Evolutionary conservation across 345 rosid species (phyloP).

Genomic region (Brassica rapa): DNA sequence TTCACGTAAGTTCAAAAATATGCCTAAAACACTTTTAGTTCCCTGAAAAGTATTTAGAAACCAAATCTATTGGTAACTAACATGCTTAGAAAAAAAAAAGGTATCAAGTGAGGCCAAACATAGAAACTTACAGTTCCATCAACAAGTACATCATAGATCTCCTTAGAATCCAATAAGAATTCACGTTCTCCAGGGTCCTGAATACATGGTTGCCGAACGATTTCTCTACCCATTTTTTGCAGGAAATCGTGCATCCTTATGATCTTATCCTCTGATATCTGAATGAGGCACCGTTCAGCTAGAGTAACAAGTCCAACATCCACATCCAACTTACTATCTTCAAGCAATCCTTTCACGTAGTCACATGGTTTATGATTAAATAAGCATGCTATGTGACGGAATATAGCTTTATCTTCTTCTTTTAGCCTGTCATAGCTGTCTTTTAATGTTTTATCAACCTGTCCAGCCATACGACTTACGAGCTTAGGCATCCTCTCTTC

Average conservation of each 20-base stretch:
- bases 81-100: neutral
- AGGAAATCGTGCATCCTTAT: slow-evolving; percentile 3
- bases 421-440: neutral
- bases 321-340: neutral
- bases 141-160: slow-evolving; percentile 1
- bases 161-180: slow-evolving; percentile 6
- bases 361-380: neutral
- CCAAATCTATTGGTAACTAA: neutral
- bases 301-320: slow-evolving; percentile 1
- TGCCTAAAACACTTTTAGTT: neutral
- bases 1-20: neutral
- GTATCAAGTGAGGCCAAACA: neutral
- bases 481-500: neutral
- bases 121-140: slow-evolving; percentile 1
- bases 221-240: neutral
- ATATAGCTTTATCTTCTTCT: slow-evolving; percentile 9
- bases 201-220: neutral
- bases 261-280: slow-evolving; percentile 10
- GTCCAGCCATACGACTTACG: neutral
- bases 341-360: slow-evolving; percentile 1
- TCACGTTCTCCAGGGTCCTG: neutral
- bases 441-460: neutral
- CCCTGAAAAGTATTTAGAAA: neutral
- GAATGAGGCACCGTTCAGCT: slow-evolving; percentile 7
- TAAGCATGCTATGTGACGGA: slow-evolving; percentile 7